These are phyloP conservation scores for Backusella mclennaniae DNA, from an alignment of 192 early-diverging fungal species.

Conservation along the genomic window DNA sequence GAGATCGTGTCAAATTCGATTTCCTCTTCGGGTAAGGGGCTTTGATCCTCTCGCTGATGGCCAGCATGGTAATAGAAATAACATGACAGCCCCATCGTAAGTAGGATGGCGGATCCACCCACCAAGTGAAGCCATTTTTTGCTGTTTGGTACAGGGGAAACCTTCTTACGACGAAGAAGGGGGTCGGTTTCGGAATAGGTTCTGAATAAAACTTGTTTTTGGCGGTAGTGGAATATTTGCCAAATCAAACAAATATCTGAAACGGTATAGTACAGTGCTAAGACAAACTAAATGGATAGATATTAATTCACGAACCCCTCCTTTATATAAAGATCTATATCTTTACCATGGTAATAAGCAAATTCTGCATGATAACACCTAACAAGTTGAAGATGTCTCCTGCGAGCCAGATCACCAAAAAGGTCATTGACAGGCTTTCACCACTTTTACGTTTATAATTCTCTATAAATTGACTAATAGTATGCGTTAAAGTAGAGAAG, in stretches of 20 bases:
- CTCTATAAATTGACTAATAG: conserved; percentile 63
- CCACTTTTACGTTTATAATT: conserved; percentile 79
- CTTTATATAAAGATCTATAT: background rate
- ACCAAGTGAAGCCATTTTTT: background rate
- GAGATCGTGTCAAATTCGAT: conserved; percentile 31
- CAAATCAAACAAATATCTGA: conserved; percentile 66
- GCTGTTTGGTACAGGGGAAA: background rate
- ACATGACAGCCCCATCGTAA: background rate
- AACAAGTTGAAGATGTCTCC: conserved; percentile 76
- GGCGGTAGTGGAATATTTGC: conserved; percentile 69
- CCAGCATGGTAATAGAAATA: conserved; percentile 7
- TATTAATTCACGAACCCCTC: too few relatives aligned
- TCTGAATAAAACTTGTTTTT: conserved; percentile 11
- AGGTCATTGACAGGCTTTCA: conserved; percentile 69
- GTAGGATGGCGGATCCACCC: background rate
- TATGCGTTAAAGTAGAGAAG: too few relatives aligned
- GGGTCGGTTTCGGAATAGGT: background rate
- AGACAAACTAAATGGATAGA: conserved; percentile 38
- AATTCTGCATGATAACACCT: conserved; percentile 67
- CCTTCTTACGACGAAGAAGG: background rate
- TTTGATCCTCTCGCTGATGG: background rate
- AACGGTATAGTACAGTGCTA: conserved; percentile 71
- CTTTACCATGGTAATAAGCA: conserved; percentile 66
- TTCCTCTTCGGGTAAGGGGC: background rate
- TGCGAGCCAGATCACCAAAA: conserved; percentile 73